These are phyloP conservation scores for Leptographium procerum DNA, from an alignment of 2,329 filamentous ascomycete genomes.

Conservation along the genomic window DNA sequence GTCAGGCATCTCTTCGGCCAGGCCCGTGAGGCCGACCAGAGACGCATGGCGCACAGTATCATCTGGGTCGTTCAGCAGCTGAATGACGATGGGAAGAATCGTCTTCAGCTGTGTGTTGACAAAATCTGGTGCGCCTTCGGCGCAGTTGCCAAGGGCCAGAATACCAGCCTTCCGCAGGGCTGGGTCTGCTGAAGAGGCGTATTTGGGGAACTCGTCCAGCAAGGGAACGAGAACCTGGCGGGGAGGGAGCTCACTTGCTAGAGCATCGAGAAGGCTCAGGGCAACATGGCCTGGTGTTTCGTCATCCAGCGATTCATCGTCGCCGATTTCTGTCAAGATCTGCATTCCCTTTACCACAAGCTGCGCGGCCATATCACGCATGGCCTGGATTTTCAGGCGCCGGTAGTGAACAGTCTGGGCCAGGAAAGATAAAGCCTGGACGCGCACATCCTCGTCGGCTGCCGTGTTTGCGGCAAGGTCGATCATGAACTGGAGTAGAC, in stretches of 20 bases:
- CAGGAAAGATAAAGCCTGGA: conserved; percentile 85
- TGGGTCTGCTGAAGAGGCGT: conserved; percentile 62
- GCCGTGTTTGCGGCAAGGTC: conserved; percentile 67
- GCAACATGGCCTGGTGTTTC: conserved; percentile 77
- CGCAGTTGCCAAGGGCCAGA: conserved; percentile 81
- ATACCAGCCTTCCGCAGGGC: conserved; percentile 84
- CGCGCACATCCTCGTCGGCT: conserved; percentile 72
- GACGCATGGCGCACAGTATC: conserved; percentile 76
- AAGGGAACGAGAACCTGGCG: conserved; percentile 91
- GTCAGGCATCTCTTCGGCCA: conserved; percentile 88
- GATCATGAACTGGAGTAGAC: conserved; percentile 89
- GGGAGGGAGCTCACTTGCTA: conserved; percentile 78
- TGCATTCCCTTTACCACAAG: conserved; percentile 80
- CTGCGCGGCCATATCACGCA: conserved; percentile 72
- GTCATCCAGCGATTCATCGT: conserved; percentile 70
- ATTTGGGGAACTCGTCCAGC: conserved; percentile 73
- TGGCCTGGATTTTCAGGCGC: conserved; percentile 88
- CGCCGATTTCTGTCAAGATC: conserved; percentile 80
- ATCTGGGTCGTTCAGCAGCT: conserved; percentile 74
- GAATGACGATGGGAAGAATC: conserved; percentile 75
- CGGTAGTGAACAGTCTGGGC: conserved; percentile 87
- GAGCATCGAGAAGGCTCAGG: conserved; percentile 76
- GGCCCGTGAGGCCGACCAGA: conserved; percentile 73
- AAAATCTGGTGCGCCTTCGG: conserved; percentile 95
- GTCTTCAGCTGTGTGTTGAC: conserved; percentile 83